These are phyloP conservation scores for Candida sp. DNA, from an alignment of 1,139 yeast genomes.

Conservation along the genomic window DNA sequence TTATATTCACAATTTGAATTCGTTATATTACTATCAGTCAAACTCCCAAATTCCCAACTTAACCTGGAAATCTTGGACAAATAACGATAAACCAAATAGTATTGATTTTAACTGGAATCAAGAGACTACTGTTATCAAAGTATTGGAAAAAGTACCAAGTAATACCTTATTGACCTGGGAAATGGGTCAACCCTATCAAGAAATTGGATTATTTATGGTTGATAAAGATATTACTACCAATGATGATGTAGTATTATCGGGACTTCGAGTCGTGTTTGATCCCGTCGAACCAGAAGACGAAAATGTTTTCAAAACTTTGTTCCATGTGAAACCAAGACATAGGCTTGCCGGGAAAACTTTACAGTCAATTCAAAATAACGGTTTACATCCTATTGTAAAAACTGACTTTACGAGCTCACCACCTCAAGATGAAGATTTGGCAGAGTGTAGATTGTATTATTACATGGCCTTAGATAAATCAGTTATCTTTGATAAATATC, in stretches of 20 bases:
- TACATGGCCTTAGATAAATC: slow-evolving; percentile 31
- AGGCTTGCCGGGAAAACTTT: slow-evolving; percentile 13
- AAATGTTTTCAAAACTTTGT: slow-evolving; percentile 32
- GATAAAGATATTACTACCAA: slow-evolving; percentile 22
- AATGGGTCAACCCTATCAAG: slow-evolving; percentile 15
- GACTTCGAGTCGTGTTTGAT: slow-evolving; percentile 28
- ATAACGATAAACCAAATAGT: slow-evolving; percentile 6
- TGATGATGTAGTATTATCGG: slow-evolving; percentile 35
- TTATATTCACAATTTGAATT: slow-evolving; percentile 19
- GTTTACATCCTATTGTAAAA: slow-evolving; percentile 37
- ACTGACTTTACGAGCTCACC: slow-evolving; percentile 10
- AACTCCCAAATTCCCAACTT: slow-evolving; percentile 4
- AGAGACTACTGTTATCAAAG: slow-evolving; percentile 12
- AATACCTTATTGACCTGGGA: slow-evolving; percentile 7
- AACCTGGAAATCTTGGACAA: slow-evolving; percentile 3
- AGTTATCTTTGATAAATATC: slow-evolving; percentile 41
- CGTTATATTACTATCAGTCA: slow-evolving; percentile 15
- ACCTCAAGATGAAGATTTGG: slow-evolving; percentile 20
- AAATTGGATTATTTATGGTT: slow-evolving; percentile 32
- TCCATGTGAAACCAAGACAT: slow-evolving; percentile 44
- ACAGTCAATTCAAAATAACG: slow-evolving; percentile 20
- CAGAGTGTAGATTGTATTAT: slow-evolving; percentile 29
- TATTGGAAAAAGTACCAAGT: slow-evolving; percentile 9
- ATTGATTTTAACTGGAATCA: slow-evolving; percentile 15
- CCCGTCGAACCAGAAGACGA: slow-evolving; percentile 9